Evolutionary conservation across 2,329 filamentous ascomycete genomes (phyloP).

Genomic region (Cadophora sp.): DNA sequence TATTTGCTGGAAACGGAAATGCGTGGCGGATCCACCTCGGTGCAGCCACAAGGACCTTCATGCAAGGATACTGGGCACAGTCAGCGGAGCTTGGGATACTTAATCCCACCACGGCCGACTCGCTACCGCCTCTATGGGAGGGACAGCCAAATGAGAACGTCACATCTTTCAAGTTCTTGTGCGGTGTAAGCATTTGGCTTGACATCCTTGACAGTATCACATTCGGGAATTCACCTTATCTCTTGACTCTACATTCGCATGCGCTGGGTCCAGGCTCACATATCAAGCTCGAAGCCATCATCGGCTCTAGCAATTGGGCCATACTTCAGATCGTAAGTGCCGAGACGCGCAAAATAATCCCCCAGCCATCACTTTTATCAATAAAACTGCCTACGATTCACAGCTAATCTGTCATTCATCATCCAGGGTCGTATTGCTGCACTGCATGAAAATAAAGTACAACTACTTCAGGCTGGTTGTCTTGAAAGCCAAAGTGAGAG

Average conservation of each 20-base stretch:
- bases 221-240: slow-evolving; percentile 47
- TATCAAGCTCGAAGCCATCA: slow-evolving; percentile 53
- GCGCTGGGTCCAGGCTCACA: slow-evolving; percentile 44
- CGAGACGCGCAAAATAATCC: not conserved
- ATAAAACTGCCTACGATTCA: not conserved
- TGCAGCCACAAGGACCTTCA: slow-evolving; percentile 35
- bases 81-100: not conserved
- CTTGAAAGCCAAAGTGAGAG: slow-evolving; percentile 16
- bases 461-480: slow-evolving; percentile 44
- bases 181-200: slow-evolving; percentile 54
- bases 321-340: slow-evolving; percentile 52
- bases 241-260: not conserved
- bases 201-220: slow-evolving; percentile 57
- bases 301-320: slow-evolving; percentile 64
- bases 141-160: slow-evolving; percentile 48
- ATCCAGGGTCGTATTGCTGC: slow-evolving; percentile 54
- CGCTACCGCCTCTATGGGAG: not conserved
- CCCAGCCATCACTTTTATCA: not conserved
- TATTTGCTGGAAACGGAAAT: slow-evolving; percentile 49
- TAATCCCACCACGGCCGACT: not conserved
- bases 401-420: not conserved
- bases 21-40: slow-evolving; percentile 39
- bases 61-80: slow-evolving; percentile 19
- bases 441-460: slow-evolving; percentile 62
- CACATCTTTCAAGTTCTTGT: slow-evolving; percentile 53